These are phyloP conservation scores for Macaranga tanarius DNA, from an alignment of 441 rosid genomes.

Conservation along the genomic window DNA sequence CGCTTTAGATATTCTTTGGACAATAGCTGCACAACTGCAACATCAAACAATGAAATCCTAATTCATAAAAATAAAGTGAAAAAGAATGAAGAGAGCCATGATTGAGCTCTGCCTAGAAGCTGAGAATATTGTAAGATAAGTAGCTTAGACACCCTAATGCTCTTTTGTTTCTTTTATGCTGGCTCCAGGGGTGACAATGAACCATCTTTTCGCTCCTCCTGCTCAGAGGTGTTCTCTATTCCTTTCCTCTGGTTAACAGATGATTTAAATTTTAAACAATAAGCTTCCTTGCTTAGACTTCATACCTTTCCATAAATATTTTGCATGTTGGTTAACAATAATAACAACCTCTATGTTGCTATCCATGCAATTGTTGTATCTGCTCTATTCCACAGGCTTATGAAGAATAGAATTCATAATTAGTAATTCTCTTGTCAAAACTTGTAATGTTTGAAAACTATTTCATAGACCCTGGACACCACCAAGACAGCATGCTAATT, in stretches of 20 bases:
- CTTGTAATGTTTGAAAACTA: not conserved
- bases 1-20: not conserved
- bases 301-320: too few relatives aligned
- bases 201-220: too few relatives aligned
- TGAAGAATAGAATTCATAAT: not conserved
- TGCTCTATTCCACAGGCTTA: not conserved
- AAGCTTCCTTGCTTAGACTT: not conserved
- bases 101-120: not conserved
- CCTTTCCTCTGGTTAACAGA: not conserved
- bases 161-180: too few relatives aligned
- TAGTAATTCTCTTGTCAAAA: not conserved
- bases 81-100: not conserved
- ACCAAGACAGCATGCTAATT: not conserved
- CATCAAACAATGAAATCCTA: not conserved
- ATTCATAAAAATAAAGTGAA: not conserved
- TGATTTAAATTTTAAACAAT: not conserved
- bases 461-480: not conserved
- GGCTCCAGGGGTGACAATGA: too few relatives aligned
- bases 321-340: not conserved
- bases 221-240: not conserved
- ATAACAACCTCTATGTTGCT: not conserved
- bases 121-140: not conserved
- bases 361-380: not conserved
- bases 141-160: too few relatives aligned
- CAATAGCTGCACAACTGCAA: not conserved